Base-by-base conservation (phyloP, 2,329 filamentous ascomycete species). In the Diatrype stigma region DNA sequence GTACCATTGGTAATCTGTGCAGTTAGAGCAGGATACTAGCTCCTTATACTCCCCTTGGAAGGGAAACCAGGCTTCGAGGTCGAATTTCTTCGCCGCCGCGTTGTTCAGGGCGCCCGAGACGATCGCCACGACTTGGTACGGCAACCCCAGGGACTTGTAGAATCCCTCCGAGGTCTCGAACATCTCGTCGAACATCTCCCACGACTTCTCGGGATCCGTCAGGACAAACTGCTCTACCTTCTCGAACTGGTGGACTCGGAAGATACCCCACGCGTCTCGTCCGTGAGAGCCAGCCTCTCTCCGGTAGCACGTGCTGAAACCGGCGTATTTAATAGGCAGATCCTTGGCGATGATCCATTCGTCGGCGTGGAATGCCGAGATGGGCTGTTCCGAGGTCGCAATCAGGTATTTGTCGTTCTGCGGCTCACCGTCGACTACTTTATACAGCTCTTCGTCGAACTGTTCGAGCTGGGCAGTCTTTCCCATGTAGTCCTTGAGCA, bases 41-140 rank as follows among this genome's bases (percentile, higher is more conserved):
- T 97, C 94, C 75, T 97, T 97, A 81, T 97, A 99, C 73, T 97
- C 94, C 63, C 88, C 88, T 71, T 97, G 92, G 78, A 89, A 95
- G 16, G 90, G 91, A 71, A 96, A 96, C 90, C 91, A 96, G 2
- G 94, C 93, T 70, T 99, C 94, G 21, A 99, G 80, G 66, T 99
- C 94, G 68, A 87, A 92, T 74, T 99, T 99, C 80, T 96, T 96
- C 26, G 90, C 78, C 3, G 86, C 86, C 1, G 88, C 88, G 62
- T 92, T 95, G 74, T 96, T 96, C 63, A 99, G 75, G 1, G 94
- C 94, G 4, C 93, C 93, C n/a, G 90, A 96, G 51, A 97, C 94
- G 58, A 99, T 99, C 49, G 87, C 85, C 10, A 97, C 89, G 19
- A 99, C 84, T 57, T 89, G 90, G 74, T 96, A 96, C 1, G 94